These are phyloP conservation scores for Chlamydomonas reinhardtii DNA, from an alignment of 163 green algal genomes.

Conservation along the genomic window DNA sequence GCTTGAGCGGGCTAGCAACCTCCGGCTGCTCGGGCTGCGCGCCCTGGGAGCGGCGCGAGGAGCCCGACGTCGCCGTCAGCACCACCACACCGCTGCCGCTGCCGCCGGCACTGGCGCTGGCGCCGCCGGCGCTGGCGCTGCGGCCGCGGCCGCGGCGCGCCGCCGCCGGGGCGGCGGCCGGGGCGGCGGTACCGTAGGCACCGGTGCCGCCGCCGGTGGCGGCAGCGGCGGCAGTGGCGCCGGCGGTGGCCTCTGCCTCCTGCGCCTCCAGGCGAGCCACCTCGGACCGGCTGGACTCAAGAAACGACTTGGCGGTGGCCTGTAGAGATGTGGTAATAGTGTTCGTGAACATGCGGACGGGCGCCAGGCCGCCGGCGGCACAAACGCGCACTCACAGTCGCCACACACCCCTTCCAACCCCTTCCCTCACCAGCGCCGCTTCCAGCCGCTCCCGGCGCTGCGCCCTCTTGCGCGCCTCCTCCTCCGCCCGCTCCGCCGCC, in stretches of 20 bases:
- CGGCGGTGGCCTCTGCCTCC: neutral
- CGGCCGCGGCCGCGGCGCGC: neutral
- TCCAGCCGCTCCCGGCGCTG: slow-evolving; percentile 1
- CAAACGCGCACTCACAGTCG: too few species aligned
- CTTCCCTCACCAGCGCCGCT: too few species aligned
- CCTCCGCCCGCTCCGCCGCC: slow-evolving; percentile 17
- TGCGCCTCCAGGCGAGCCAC: neutral
- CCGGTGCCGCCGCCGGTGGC: neutral
- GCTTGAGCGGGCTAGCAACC: neutral
- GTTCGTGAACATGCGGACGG: neutral
- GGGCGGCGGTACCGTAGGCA: neutral
- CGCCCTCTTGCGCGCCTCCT: slow-evolving; percentile 6
- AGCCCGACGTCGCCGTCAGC: neutral
- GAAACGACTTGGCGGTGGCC: neutral
- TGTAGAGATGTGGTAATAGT: too few species aligned
- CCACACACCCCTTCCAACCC: too few species aligned
- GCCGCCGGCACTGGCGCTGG: neutral
- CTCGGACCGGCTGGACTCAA: neutral
- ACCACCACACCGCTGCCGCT: neutral
- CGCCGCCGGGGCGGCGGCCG: neutral
- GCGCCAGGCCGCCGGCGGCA: neutral
- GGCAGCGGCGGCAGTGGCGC: neutral
- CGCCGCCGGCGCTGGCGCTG: neutral
- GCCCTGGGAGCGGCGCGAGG: neutral
- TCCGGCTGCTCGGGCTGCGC: neutral